Conservation (phyloP, 768 basidiomycete species). For the Naematelia encephala region DNA sequence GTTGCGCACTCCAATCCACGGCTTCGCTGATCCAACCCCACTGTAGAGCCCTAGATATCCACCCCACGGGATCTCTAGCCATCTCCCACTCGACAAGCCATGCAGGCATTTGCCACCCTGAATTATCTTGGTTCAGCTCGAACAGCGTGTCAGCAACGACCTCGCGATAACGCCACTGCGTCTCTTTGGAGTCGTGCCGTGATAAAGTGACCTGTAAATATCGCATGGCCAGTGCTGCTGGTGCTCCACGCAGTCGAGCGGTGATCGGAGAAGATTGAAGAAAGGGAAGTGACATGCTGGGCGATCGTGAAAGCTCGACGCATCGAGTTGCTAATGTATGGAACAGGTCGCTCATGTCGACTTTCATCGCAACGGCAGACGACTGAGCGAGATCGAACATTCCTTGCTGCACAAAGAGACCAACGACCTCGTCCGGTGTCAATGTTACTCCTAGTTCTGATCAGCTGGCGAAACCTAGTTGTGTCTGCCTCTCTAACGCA, state of each 20-base stretch:
- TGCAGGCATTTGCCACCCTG: constrained; percentile 60
- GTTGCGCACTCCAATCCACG: constrained; percentile 65
- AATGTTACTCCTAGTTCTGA: constrained; percentile 29
- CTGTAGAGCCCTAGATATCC: constrained; percentile 72
- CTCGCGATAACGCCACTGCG: constrained; percentile 73
- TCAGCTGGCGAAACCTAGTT: constrained; percentile 1
- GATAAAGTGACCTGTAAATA: constrained; percentile 77
- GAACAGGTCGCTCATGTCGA: constrained; percentile 87
- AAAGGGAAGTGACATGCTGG: constrained; percentile 66
- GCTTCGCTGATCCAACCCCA: constrained; percentile 77
- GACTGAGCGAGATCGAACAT: constrained; percentile 75
- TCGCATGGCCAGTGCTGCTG: constrained; percentile 77
- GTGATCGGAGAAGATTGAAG: constrained; percentile 55
- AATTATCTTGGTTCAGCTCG: constrained; percentile 56
- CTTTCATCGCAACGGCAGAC: constrained; percentile 67
- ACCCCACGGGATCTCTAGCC: constrained; percentile 60
- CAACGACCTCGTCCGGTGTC: constrained; percentile 60
- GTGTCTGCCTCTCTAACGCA: constrained; percentile 52
- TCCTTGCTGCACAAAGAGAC: constrained; percentile 72
- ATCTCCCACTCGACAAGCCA: constrained; percentile 74
- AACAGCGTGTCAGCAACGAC: constrained; percentile 73
- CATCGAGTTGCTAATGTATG: constrained; percentile 72
- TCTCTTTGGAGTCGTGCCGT: constrained; percentile 68
- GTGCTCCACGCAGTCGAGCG: constrained; percentile 76
- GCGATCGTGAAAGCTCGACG: constrained; percentile 62